Conservation (phyloP, 108 stramenopile species). For the Nitzschia sp. region DNA sequence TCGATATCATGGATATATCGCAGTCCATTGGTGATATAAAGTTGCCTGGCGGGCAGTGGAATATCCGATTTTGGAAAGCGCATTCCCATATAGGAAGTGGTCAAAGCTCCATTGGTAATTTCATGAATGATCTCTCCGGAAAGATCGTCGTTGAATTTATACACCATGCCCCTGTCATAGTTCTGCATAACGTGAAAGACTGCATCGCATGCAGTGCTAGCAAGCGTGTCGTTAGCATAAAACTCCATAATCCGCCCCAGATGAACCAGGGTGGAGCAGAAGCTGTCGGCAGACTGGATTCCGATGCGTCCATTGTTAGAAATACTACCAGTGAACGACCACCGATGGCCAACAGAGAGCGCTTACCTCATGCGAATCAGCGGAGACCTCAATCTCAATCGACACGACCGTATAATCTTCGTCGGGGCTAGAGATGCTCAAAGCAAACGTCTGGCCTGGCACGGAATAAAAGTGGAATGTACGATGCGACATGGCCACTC, state of each 20-base stretch:
- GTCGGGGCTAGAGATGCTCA: conserved; percentile 7
- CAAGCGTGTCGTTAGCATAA: conserved; percentile 19
- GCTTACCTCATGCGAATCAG: conserved; percentile 6
- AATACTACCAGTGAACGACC: not conserved
- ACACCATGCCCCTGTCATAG: conserved; percentile 36
- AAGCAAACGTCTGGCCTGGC: conserved; percentile 8
- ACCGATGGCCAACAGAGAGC: not conserved
- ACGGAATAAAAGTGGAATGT: conserved; percentile 13
- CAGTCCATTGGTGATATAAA: conserved; percentile 31
- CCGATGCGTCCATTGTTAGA: not conserved
- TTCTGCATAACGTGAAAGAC: conserved; percentile 22
- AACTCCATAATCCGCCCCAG: conserved; percentile 25
- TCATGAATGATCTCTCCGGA: conserved; percentile 36
- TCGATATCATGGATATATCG: conserved; percentile 28
- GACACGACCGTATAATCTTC: not conserved
- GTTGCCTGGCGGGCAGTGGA: conserved; percentile 15
- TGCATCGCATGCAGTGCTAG: conserved; percentile 22
- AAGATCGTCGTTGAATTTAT: conserved; percentile 28
- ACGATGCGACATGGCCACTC: conserved; percentile 1
- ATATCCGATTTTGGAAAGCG: conserved; percentile 29
- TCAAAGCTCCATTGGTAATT: conserved; percentile 15
- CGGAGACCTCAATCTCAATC: conserved; percentile 16
- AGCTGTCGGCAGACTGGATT: not conserved
- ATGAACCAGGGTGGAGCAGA: conserved; percentile 2
- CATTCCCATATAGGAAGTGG: conserved; percentile 17